Evolutionary conservation across 805 yeast species (phyloP).

Genomic region (Saccharomycopsis fibuligera): DNA sequence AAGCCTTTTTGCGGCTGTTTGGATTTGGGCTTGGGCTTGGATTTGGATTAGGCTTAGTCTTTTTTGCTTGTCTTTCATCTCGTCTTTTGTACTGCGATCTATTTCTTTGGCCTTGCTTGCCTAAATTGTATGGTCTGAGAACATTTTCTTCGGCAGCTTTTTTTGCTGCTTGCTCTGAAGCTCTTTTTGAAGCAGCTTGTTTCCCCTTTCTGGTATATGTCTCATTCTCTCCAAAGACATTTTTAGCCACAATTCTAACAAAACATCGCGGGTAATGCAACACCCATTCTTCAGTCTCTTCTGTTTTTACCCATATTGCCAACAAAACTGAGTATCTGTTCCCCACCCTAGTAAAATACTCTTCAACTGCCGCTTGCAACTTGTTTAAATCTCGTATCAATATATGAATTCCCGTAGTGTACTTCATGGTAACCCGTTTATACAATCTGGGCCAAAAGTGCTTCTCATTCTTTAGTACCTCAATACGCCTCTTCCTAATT

Average conservation of each 20-base stretch:
- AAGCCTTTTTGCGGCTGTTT: too few relatives aligned
- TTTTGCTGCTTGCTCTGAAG: neutral
- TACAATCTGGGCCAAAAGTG: neutral
- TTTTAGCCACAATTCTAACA: neutral
- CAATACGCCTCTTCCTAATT: neutral
- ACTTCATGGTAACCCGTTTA: slow-evolving; percentile 10
- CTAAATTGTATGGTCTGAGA: too few relatives aligned
- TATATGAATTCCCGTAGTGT: slow-evolving; percentile 12
- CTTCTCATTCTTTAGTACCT: slow-evolving; percentile 2
- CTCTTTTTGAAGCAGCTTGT: too few relatives aligned
- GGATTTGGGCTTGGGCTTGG: too few relatives aligned
- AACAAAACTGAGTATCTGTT: slow-evolving; percentile 7
- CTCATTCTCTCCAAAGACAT: neutral
- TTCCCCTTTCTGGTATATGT: neutral
- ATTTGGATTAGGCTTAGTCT: too few relatives aligned
- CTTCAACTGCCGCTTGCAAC: neutral
- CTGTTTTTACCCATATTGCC: slow-evolving; percentile 11
- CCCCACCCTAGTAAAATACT: neutral
- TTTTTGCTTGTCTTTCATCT: too few relatives aligned
- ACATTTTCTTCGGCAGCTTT: neutral
- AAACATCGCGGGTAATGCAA: slow-evolving; percentile 11
- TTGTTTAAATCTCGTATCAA: neutral
- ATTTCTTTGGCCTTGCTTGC: too few relatives aligned
- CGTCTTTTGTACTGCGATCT: too few relatives aligned
- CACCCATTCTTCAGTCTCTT: slow-evolving; percentile 2